Base-by-base conservation (phyloP, 768 basidiomycete species). In the Pleurotus eryngii region DNA sequence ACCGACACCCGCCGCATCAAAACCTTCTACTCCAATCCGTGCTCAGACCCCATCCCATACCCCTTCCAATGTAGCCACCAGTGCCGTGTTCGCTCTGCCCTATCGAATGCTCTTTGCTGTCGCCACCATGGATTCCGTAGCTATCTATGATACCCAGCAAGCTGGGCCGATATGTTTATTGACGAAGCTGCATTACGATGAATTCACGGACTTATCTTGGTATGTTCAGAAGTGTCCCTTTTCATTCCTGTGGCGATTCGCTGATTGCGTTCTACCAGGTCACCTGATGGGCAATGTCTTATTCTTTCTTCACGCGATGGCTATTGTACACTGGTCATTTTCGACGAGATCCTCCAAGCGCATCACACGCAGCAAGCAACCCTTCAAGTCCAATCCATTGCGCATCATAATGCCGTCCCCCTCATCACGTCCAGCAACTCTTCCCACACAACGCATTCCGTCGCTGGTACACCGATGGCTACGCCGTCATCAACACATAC, bases 201-300 rank as follows among this genome's bases (percentile, higher is more conserved):
- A 96, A 65, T 98, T 98, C 68, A 98, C 97, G 5, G 97, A 99
- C 73, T 79, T 97, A 72, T 85, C 89, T 42, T 99, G 97, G 97
- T 98, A 65, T 42, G 91, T 63, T 20, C n/a, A n/a, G 42, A 35
- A 46, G 35, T 12, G 26, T 12, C 35, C 14, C 20, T 14, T 22
- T 45, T 45, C 15, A 9, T 35, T 9, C 30, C 30, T 9, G 11
- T 8, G 30, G 30, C 30, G 24, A 26, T 35, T 35, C 8, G 2
- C 30, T 35, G 30, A 35, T 9, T 11, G 30, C 30, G 30, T 35
- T 20, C 15, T 26, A 57, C 30, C 65, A 98, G 96, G 96, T 96
- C 96, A 1, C 86, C 94, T 1, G 97, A 98, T 64, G 97, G 97
- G 3, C 93, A 97, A 70, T 85, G 90, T 42, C 81, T 99, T 15